Base-by-base conservation (phyloP, 371 early-diverging fungal genomes). In the Apophysomyces sp. region DNA sequence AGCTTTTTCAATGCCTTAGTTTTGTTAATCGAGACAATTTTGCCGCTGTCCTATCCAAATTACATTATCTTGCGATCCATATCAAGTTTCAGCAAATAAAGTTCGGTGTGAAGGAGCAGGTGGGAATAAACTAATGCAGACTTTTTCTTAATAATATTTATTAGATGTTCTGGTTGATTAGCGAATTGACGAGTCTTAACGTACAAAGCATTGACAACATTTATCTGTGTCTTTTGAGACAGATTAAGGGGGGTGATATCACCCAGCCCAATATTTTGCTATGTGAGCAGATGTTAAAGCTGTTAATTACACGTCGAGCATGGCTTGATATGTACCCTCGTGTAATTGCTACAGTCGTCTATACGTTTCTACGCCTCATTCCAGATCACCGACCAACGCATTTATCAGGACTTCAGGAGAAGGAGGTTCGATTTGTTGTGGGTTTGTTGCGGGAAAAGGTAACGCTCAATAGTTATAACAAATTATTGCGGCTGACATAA, bases 11-110 rank as follows among this genome's bases (percentile, higher is more conserved):
- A 58, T 69, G 77, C 6, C 76, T 92, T 37, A 83, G 78, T 53
- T 69, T 86, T 24, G 84, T 91, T 1, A 81, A 85, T 29, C 81
- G 92, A 57, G 90, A 92, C 67, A 76, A 85, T 4, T 89, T 82
- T 59, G 75, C 77, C 2, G 69, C 62, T 52, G 74, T 86, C 12
- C 57, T 87, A 6, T 62, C 69, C 21, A 77, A 83, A 55, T 61
- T 89, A n/a, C 80, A 82, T 39, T 61, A 73, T 13, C 62, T 91
- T 12, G 77, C 69, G 2, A 51, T 63, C 3, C 72, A 78, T 16
- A 61, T 68, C 2, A 68, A 75, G 53, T 91, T 92, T 57, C 69
- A 68, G n/a, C 57, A 41, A 7, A 39, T 92, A 11, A 75, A 74
- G 21, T 27, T 26, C 0, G 63, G 63, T 29, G 80, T 76, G 4